Evolutionary conservation across 2,329 filamentous ascomycete genomes (phyloP).

Genomic region (Tolypocladium sp.): DNA sequence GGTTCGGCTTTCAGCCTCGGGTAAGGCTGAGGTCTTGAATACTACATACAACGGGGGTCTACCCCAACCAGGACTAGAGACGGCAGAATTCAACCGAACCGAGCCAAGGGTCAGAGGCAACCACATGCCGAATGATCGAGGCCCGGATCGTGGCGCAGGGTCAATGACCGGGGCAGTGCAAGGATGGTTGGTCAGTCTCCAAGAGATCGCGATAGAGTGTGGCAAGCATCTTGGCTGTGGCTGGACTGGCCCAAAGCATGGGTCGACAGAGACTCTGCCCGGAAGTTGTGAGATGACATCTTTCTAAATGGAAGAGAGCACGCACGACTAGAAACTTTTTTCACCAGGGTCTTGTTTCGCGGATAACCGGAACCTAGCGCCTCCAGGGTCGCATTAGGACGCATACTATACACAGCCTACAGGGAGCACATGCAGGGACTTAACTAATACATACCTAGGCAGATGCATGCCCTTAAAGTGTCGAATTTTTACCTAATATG

Average conservation of each 20-base stretch:
- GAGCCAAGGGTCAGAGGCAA: neutral
- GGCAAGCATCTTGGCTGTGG: neutral
- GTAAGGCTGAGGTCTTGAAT: no score
- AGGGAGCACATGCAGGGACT: neutral
- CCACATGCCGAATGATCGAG: neutral
- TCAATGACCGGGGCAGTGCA: neutral
- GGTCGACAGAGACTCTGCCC: neutral
- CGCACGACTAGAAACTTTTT: neutral
- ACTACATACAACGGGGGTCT: no score
- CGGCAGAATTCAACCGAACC: neutral
- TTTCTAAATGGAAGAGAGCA: no score
- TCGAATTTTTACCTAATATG: neutral
- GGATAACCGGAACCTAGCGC: neutral
- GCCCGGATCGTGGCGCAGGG: neutral
- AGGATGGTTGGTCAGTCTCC: neutral
- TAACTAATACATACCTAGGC: neutral
- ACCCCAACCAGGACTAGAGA: no score
- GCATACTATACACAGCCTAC: neutral
- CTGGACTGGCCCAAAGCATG: neutral
- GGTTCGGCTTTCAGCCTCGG: no score
- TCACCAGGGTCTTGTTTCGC: neutral
- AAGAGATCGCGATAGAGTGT: neutral
- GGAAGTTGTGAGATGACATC: neutral
- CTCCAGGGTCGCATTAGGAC: neutral
- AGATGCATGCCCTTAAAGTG: neutral